A percentile compares a stretch with the other conserved stretches of the same genome.
These are phyloP conservation scores for Somion occarium DNA, from an alignment of 1,284 basidiomycete genomes.

Conservation along the genomic window DNA sequence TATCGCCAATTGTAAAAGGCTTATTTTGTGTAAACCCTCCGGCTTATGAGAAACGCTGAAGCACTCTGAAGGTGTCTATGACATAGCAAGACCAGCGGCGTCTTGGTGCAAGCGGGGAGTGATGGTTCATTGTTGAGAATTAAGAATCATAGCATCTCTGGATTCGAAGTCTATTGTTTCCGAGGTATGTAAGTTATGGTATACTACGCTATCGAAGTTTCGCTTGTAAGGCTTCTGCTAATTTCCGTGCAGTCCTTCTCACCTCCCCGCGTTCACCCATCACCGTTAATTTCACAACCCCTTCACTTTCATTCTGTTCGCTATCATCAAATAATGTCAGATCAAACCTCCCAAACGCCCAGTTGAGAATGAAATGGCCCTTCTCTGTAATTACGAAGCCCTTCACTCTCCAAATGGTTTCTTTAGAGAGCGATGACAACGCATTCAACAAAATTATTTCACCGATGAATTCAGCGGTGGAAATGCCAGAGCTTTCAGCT, in stretches of 20 bases:
- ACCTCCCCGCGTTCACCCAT: conserved; percentile 90
- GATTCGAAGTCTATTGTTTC: no score
- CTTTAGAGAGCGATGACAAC: conserved; percentile 56
- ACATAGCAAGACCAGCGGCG: no score
- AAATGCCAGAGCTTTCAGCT: conserved; percentile 7
- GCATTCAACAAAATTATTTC: conserved; percentile 33
- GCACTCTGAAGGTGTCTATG: no score
- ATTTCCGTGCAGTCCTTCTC: conserved; percentile 47
- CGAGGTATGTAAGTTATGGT: no score
- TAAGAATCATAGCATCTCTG: no score
- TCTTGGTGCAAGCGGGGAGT: no score
- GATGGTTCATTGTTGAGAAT: no score
- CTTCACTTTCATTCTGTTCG: conserved; percentile 29
- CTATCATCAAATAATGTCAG: conserved; percentile 40
- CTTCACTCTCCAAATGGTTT: conserved; percentile 74
- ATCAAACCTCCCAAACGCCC: conserved; percentile 86
- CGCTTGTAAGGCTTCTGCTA: conserved; percentile 37
- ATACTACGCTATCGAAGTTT: conserved; percentile 3
- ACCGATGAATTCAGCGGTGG: conserved; percentile 10
- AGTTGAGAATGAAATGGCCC: conserved; percentile 70
- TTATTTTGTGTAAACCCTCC: no score
- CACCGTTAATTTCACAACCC: conserved; percentile 60
- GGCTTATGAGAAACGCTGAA: no score
- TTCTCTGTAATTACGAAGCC: conserved; percentile 66
- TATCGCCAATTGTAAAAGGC: no score